Conservation (phyloP, 2,329 filamentous ascomycete species). For the Fusarium sp. region DNA sequence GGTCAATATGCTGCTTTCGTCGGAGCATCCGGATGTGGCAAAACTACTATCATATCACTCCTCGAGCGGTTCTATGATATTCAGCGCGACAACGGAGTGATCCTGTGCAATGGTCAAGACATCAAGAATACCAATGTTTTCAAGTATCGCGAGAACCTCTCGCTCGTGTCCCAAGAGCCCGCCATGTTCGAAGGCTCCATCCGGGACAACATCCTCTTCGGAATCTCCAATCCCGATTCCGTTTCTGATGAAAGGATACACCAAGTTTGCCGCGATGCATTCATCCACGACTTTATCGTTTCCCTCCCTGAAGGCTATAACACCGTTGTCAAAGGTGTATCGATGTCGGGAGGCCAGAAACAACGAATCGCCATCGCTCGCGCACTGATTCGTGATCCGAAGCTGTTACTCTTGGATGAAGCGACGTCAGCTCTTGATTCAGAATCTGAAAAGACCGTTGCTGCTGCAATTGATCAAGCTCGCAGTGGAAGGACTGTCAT, state of each 20-base stretch:
- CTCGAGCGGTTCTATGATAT: conserved; percentile 78
- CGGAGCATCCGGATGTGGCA: conserved; percentile 76
- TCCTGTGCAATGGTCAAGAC: conserved; percentile 72
- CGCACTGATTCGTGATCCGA: conserved; percentile 72
- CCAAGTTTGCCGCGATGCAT: conserved; percentile 70
- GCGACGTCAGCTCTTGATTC: conserved; percentile 74
- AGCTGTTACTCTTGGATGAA: conserved; percentile 77
- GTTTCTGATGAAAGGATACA: conserved; percentile 66
- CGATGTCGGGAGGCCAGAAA: conserved; percentile 76
- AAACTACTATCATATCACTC: conserved; percentile 76
- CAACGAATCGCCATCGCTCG: conserved; percentile 77
- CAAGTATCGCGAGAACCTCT: conserved; percentile 72
- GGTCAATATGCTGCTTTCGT: conserved; percentile 79
- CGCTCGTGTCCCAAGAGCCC: conserved; percentile 80
- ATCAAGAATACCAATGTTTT: conserved; percentile 69
- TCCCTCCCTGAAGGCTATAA: conserved; percentile 75
- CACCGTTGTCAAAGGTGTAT: conserved; percentile 73
- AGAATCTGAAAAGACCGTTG: conserved; percentile 69
- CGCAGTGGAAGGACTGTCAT: conserved; percentile 73
- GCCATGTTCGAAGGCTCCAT: conserved; percentile 77
- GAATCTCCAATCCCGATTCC: conserved; percentile 63
- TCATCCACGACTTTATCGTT: conserved; percentile 77
- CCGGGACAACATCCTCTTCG: conserved; percentile 77
- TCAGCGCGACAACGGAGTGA: conserved; percentile 63
- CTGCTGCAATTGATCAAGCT: conserved; percentile 75